These are phyloP conservation scores for Mucor mucedo DNA, from an alignment of 371 early-diverging fungal genomes.

Conservation along the genomic window DNA sequence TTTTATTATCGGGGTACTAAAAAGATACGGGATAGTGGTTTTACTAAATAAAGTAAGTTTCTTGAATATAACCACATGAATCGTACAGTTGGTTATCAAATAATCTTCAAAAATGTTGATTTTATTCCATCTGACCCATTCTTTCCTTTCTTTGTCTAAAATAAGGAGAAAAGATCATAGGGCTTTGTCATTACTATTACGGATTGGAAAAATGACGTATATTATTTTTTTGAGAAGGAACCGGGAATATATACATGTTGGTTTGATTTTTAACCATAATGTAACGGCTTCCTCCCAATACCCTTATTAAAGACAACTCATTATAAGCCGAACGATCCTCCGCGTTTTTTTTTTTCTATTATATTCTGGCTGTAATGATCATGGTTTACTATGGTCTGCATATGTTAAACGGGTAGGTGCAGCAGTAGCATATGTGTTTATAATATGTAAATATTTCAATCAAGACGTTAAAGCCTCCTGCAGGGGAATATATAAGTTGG, in stretches of 20 bases:
- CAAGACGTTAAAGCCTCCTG: not conserved
- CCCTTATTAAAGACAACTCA: too few relatives aligned
- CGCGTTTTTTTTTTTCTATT: not conserved
- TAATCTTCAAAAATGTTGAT: constrained; percentile 19
- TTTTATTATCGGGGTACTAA: not conserved
- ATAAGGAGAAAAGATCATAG: not conserved
- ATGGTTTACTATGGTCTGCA: too few relatives aligned
- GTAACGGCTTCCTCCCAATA: too few relatives aligned
- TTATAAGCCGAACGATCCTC: not conserved
- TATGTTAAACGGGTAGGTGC: not conserved
- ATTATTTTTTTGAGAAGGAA: not conserved
- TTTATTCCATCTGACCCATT: constrained; percentile 20
- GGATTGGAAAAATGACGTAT: constrained; percentile 15
- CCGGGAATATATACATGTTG: constrained; percentile 1
- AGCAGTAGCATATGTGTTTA: constrained; percentile 2
- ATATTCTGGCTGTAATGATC: not conserved
- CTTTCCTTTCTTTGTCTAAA: constrained; percentile 12
- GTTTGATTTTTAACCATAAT: constrained; percentile 1
- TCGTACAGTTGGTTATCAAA: constrained; percentile 3
- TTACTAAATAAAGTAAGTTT: constrained; percentile 11
- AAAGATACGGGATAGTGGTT: constrained; percentile 1
- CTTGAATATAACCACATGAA: constrained; percentile 7
- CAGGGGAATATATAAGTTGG: not conserved
- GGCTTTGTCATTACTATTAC: not conserved
- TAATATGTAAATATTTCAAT: constrained; percentile 11